Percentiles rank a stretch among this genome's conserved stretches.
Evolutionary conservation across 768 basidiomycete genomes (phyloP).

Genomic region (Tulasnella sp.): DNA sequence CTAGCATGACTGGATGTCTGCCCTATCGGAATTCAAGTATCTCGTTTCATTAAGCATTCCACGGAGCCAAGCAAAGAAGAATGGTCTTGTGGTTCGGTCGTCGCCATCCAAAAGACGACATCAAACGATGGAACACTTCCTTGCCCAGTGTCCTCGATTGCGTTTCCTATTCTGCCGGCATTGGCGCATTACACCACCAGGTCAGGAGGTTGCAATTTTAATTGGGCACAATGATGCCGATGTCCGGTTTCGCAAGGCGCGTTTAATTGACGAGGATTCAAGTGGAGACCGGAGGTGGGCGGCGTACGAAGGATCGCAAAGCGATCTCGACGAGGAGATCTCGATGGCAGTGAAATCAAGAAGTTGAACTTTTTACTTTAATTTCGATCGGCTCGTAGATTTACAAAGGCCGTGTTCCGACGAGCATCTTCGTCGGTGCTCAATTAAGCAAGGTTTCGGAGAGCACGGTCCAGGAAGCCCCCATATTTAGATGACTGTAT

Average conservation of each 20-base stretch:
- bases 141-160: not conserved
- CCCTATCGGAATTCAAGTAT: not conserved
- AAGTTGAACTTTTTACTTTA: not conserved
- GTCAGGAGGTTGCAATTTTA: no score
- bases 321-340: not conserved
- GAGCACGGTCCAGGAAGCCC: no score
- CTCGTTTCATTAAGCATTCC: not conserved
- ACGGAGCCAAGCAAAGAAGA: not conserved
- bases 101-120: not conserved
- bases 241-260: not conserved
- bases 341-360: not conserved
- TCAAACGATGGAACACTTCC: not conserved
- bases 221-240: not conserved
- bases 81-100: not conserved
- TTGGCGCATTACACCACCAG: not conserved
- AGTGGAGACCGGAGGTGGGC: not conserved
- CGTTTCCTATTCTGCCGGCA: not conserved
- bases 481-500: no score
- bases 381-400: no score
- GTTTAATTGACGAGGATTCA: not conserved
- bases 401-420: no score
- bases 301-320: not conserved
- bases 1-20: not conserved
- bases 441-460: no score
- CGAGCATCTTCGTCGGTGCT: no score